Evolutionary conservation across 106 monocot genomes (phyloP), one percentile per base, ranked within the genome.

Genomic region (Narthecium ossifragum): DNA sequence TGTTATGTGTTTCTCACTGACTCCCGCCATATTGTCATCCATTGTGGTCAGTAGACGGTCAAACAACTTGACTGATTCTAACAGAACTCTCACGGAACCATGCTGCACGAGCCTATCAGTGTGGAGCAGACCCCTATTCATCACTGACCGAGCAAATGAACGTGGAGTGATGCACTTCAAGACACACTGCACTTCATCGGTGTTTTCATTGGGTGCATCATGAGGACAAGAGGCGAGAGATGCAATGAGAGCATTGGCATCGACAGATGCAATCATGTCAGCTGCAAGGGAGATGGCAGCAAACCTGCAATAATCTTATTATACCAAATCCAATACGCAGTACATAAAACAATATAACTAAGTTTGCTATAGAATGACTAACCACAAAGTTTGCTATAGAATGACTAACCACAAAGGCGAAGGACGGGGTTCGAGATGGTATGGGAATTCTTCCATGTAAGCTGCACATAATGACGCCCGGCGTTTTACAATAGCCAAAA

Each of bases 91-190:
- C 18, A 96, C 51, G 54, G 83, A 65, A 48, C 82, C 81, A 64
- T 96, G 90, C 66, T 81, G 80, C 26, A 96, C 94, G 55, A 71
- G 70, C 38, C 62, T 60, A 49, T 87, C 67, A 48, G 78, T 68
- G 69, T 96, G 90, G n/a, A 83, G 86, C 46, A 96, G 74, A 3
- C 90, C 94, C 55, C 72, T 96, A 55, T 78, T 96, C 36, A 84
- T 59, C 40, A 86, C 57, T 43, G 75, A 51, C n/a, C 86, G 77
- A 60, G 75, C 68, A 60, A 86, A 86, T 54, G 66, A 51, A 18
- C 67, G 61, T 26, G 86, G 96, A 73, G 78, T 34, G 8, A 87
- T 90, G 71, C 78, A 81, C 26, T 77, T 96, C 72, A 96, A 75
- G 29, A 81, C 59, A 51, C 46, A 60, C 23, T 70, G 74, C 45